These are phyloP conservation scores for Penicillium roqueforti DNA, from an alignment of 495 filamentous ascomycete species.

Conservation along the genomic window DNA sequence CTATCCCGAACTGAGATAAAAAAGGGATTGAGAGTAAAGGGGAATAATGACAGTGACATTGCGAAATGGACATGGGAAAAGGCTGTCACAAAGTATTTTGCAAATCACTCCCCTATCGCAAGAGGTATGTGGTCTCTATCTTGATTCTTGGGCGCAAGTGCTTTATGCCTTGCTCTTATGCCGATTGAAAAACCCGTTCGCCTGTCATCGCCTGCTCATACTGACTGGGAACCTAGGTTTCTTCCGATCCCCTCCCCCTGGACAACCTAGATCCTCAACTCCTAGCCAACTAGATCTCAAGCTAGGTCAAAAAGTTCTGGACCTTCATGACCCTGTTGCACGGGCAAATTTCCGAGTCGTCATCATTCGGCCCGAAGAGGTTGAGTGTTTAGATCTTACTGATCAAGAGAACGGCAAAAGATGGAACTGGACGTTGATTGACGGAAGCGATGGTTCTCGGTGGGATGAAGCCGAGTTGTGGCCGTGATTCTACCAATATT, in stretches of 20 bases:
- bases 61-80: constrained; percentile 61
- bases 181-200: not conserved
- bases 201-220: not conserved
- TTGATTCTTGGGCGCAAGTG: not conserved
- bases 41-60: constrained; percentile 27
- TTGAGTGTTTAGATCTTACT: constrained; percentile 72
- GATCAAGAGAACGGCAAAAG: constrained; percentile 60
- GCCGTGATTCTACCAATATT: constrained; percentile 52
- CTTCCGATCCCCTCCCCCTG: constrained; percentile 77
- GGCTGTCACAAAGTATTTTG: constrained; percentile 83
- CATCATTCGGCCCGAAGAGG: constrained; percentile 72
- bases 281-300: constrained; percentile 46
- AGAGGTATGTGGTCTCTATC: constrained; percentile 45
- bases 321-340: constrained; percentile 64
- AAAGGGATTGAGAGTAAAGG: constrained; percentile 25
- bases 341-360: constrained; percentile 80
- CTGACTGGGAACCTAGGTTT: constrained; percentile 39
- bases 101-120: constrained; percentile 73
- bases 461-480: constrained; percentile 81
- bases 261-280: constrained; percentile 47
- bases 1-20: constrained; percentile 44
- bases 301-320: constrained; percentile 64
- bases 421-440: constrained; percentile 59
- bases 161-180: not conserved
- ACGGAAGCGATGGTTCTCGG: constrained; percentile 35